These are phyloP conservation scores for Plasmodium knowlesi DNA, from an alignment of 169 alveolate species.

Conservation along the genomic window DNA sequence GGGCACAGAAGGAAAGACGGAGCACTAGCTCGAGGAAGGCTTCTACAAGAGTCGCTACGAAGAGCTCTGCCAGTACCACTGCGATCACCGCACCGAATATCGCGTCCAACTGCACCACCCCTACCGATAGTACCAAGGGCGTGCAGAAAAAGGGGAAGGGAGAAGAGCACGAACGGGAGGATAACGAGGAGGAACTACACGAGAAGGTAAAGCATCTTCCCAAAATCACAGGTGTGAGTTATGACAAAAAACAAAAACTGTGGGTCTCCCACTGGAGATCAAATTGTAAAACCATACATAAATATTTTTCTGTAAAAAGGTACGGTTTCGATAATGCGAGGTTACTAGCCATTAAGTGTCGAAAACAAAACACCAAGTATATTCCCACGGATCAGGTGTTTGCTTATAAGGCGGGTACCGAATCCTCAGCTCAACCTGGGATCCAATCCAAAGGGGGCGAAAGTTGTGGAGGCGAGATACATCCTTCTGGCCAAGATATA, in stretches of 20 bases:
- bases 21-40: neutral
- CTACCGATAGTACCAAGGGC: neutral
- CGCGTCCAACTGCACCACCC: neutral
- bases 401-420: neutral
- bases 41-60: neutral
- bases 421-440: neutral
- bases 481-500: neutral
- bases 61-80: neutral
- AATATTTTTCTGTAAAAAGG: conserved; percentile 84
- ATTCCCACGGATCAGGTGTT: neutral
- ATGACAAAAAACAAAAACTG: conserved; percentile 84
- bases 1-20: neutral
- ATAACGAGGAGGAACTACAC: conserved; percentile 80
- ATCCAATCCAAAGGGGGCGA: neutral
- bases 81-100: neutral
- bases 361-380: conserved; percentile 63
- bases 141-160: neutral
- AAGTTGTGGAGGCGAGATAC: neutral
- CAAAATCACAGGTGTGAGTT: conserved; percentile 86
- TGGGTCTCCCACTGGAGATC: conserved; percentile 88
- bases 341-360: conserved; percentile 82
- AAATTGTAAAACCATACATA: conserved; percentile 83
- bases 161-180: conserved; percentile 62
- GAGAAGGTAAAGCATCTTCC: conserved; percentile 82
- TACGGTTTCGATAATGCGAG: conserved; percentile 87